phyloP scores from a whole-genome alignment of 2,329 filamentous ascomycete species.

The Alternaria brassicae region DNA sequence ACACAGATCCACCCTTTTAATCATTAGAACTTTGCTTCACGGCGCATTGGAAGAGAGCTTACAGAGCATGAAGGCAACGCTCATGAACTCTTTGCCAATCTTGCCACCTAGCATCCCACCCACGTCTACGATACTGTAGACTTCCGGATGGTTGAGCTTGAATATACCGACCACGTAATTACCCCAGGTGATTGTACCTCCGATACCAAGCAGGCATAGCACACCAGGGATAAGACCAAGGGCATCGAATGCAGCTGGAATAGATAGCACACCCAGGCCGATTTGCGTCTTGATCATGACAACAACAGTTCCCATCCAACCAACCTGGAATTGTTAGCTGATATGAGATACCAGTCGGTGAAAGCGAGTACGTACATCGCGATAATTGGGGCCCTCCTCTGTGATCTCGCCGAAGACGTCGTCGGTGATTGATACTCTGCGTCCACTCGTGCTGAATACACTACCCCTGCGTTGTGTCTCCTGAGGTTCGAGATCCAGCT shows the following conservation, averaged over 20 bases:
- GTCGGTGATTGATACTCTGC: background rate
- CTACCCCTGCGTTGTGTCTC: background rate
- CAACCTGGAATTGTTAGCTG: background rate
- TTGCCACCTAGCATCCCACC: background rate
- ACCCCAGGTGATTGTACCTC: background rate
- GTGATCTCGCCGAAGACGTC: background rate
- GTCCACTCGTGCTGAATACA: background rate
- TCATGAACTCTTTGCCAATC: background rate
- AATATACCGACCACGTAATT: background rate
- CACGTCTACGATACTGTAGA: background rate
- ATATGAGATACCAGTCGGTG: background rate
- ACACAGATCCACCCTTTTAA: constrained; percentile 11
- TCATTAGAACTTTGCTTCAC: background rate
- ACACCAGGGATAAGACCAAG: constrained; percentile 58
- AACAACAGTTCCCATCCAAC: background rate
- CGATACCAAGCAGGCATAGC: constrained; percentile 45
- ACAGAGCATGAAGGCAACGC: background rate
- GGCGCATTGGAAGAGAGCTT: background rate
- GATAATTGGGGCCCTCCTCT: background rate
- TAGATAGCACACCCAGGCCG: constrained; percentile 52
- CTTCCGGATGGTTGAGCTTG: background rate
- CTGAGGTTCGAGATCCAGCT: background rate
- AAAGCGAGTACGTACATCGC: background rate
- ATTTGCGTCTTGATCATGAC: background rate
- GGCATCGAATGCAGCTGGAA: constrained; percentile 54